phyloP scores from a whole-genome alignment of 208 protist species.

The Crithidia mellificae region DNA sequence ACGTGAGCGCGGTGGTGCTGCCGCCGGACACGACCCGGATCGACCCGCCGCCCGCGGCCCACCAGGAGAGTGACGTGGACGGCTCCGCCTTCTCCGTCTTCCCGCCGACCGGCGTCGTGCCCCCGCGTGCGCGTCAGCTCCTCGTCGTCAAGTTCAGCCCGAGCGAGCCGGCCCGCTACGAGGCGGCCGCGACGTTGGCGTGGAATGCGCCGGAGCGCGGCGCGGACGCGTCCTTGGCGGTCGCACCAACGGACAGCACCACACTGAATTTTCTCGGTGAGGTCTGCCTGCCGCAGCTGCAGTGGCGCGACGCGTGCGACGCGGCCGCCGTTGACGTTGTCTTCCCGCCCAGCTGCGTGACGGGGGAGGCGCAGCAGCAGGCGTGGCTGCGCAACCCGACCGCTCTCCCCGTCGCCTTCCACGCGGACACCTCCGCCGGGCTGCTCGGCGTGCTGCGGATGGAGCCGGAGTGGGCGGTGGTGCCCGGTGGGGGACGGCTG shows the following conservation, averaged over 20 bases:
- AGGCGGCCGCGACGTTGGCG: slow-evolving; percentile 40
- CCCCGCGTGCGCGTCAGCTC: slow-evolving; percentile 41
- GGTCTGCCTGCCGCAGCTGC: slow-evolving; percentile 51
- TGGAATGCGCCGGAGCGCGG: slow-evolving; percentile 42
- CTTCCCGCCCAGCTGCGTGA: slow-evolving; percentile 80
- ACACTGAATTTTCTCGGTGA: slow-evolving; percentile 59
- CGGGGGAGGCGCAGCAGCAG: slow-evolving; percentile 46
- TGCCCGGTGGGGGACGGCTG: slow-evolving; percentile 50
- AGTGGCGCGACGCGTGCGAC: slow-evolving; percentile 33
- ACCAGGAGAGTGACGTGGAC: slow-evolving; percentile 21
- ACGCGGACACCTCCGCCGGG: slow-evolving; percentile 43
- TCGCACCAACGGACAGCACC: slow-evolving; percentile 27
- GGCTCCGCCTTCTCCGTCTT: slow-evolving; percentile 51
- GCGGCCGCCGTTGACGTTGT: slow-evolving; percentile 40
- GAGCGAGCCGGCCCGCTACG: slow-evolving; percentile 42
- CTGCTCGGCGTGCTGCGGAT: slow-evolving; percentile 56
- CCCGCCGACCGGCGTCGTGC: slow-evolving; percentile 61
- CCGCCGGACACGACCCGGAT: slow-evolving; percentile 9
- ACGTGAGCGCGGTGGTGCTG: slow-evolving; percentile 50
- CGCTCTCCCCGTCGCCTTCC: slow-evolving; percentile 68
- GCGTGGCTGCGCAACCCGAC: slow-evolving; percentile 80
- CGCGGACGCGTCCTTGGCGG: neutral
- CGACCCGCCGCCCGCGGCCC: slow-evolving; percentile 1
- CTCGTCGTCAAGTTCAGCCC: slow-evolving; percentile 72
- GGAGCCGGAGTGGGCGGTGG: slow-evolving; percentile 59